Evolutionary conservation across 495 filamentous ascomycete genomes (phyloP), one percentile per base, ranked within the genome.

Genomic region (Lasiosphaeria miniovina): DNA sequence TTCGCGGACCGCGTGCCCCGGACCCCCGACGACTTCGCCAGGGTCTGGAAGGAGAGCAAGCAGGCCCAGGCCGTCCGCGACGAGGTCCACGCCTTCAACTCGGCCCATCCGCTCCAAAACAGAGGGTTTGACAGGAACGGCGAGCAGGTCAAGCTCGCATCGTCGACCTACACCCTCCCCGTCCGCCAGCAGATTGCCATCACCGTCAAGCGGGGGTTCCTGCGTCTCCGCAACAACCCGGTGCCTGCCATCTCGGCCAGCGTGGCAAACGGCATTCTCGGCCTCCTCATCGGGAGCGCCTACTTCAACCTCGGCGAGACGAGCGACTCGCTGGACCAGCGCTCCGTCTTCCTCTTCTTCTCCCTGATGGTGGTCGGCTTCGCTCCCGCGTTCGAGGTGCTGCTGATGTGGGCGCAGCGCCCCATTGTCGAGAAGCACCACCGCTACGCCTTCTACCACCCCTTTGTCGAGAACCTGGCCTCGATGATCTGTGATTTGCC

Each of bases 321-420:
- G 4, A 85, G 87, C 0, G 67, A 72, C 40, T 83, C 78, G 64
- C 84, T 90, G 69, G 86, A 83, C 69, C 67, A 68, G 17, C 78
- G 87, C 11, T 80, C 82, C 2, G 79, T 84, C 15, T 65, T 92
- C 12, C 68, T 92, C 3, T 92, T 90, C 71, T 88, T 90, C 63
- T 78, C 86, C 2, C 76, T 90, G 52, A 70, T 90, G 36, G 87
- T 88, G 11, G 65, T 57, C n/a, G 61, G 61, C 0, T 58, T 67
- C 36, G 79, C 82, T 24, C 68, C 76, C 11, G 77, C 77, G 14
- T 75, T 79, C 0, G 85, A 89, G 71, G 89, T 57, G 88, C 43
- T 41, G 35, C 9, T 45, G 12, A 43, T 51, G 48, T 52, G 46
- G 46, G 75, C 77, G 12, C 80, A 85, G 64, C 75, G 84, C 14